Conservation (phyloP, 106 monocot genomes). For the Vanilla planifolia region DNA sequence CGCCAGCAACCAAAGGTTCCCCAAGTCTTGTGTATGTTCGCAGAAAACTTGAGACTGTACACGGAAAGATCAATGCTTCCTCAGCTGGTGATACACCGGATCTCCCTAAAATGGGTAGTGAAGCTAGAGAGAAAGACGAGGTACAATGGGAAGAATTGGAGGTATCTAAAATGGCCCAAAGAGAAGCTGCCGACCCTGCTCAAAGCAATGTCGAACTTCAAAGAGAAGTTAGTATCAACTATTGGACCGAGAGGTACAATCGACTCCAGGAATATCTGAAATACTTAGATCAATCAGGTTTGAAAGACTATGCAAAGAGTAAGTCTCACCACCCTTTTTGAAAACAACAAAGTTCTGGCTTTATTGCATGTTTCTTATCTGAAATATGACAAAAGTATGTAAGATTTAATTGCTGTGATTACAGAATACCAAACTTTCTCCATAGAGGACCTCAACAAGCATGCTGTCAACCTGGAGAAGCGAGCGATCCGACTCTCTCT, state of each 20-base stretch:
- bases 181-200: not conserved
- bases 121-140: not conserved
- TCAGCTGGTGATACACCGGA: not conserved
- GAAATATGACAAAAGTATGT: too few relatives aligned
- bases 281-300: constrained; percentile 6
- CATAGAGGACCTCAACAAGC: constrained; percentile 1
- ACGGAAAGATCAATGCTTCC: constrained; percentile 20
- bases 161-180: not conserved
- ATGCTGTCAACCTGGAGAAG: constrained; percentile 10
- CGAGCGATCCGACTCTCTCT: constrained; percentile 1
- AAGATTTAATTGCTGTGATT: too few relatives aligned
- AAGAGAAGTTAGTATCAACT: not conserved
- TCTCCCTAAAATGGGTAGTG: constrained; percentile 4
- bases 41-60: constrained; percentile 61
- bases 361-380: too few relatives aligned
- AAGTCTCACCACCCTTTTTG: not conserved
- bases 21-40: constrained; percentile 68
- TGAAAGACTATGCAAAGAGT: constrained; percentile 7
- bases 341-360: too few relatives aligned
- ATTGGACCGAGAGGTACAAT: constrained; percentile 9
- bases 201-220: not conserved
- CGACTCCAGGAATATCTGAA: not conserved
- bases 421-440: constrained; percentile 3
- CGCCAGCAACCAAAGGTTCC: constrained; percentile 10
- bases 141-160: not conserved